Conservation (phyloP, 371 early-diverging fungal genomes). For the Apophysomyces variabilis region DNA sequence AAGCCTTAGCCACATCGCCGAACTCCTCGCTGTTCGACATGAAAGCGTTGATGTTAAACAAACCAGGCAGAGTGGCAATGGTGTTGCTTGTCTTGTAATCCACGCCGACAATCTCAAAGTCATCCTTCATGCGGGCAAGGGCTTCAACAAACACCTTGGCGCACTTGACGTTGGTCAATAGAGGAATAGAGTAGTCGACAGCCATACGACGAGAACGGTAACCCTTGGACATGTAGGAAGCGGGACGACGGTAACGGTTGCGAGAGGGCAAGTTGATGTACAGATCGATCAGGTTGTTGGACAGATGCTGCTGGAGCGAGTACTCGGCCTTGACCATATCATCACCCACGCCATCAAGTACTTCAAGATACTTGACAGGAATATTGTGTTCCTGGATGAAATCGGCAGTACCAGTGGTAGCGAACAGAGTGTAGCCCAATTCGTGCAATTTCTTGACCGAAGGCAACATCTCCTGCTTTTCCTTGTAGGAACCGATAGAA, state of each 20-base stretch:
- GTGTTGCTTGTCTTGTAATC: slow-evolving; percentile 91
- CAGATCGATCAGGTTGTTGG: slow-evolving; percentile 95
- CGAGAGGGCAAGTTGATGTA: slow-evolving; percentile 97
- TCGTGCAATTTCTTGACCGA: slow-evolving; percentile 81
- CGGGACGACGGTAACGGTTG: slow-evolving; percentile 95
- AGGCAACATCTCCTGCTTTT: slow-evolving; percentile 90
- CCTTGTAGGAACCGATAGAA: slow-evolving; percentile 95
- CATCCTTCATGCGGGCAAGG: slow-evolving; percentile 70
- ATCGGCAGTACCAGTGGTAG: slow-evolving; percentile 95
- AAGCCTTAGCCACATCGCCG: slow-evolving; percentile 67
- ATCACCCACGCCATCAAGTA: slow-evolving; percentile 57
- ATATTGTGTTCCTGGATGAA: slow-evolving; percentile 92
- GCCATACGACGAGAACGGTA: slow-evolving; percentile 96
- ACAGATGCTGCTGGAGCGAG: slow-evolving; percentile 90
- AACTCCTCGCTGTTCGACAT: slow-evolving; percentile 62
- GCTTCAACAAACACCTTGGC: slow-evolving; percentile 97
- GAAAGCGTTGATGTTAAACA: slow-evolving; percentile 80
- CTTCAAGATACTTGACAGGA: slow-evolving; percentile 88
- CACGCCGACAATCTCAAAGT: slow-evolving; percentile 75
- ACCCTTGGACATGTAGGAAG: slow-evolving; percentile 93
- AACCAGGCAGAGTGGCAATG: slow-evolving; percentile 83
- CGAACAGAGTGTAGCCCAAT: slow-evolving; percentile 88
- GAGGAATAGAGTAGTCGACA: slow-evolving; percentile 92
- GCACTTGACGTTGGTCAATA: slow-evolving; percentile 98
- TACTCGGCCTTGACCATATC: slow-evolving; percentile 85